Conservation (phyloP, 1,139 yeast genomes). For the Nakaseomyces nivariensis region DNA sequence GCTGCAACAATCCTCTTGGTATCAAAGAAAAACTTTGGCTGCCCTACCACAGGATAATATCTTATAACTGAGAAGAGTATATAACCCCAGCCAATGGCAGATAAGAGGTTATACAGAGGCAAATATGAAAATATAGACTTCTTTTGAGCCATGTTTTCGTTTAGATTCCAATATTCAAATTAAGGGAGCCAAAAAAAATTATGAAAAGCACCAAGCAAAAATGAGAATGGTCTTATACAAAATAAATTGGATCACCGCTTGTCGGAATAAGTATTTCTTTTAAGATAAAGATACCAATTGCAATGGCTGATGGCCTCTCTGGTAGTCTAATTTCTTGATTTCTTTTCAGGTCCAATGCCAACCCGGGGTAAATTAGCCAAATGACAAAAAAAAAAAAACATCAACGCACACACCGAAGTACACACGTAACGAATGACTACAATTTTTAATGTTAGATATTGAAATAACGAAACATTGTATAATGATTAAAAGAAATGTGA, state of each 20-base stretch:
- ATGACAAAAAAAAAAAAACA: too few species aligned
- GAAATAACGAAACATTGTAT: too few species aligned
- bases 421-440: too few species aligned
- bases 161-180: background rate
- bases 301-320: too few species aligned
- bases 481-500: too few species aligned
- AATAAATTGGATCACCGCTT: too few species aligned
- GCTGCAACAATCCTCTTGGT: conserved; percentile 51
- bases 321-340: background rate
- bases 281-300: background rate
- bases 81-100: conserved; percentile 59
- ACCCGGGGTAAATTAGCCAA: too few species aligned
- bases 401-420: too few species aligned
- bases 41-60: conserved; percentile 37
- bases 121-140: conserved; percentile 21
- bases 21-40: conserved; percentile 49
- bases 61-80: conserved; percentile 42
- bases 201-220: background rate
- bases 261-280: background rate
- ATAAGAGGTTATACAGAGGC: conserved; percentile 51
- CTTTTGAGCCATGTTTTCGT: conserved; percentile 12
- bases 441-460: too few species aligned
- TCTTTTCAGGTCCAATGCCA: too few species aligned
- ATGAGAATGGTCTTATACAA: background rate
- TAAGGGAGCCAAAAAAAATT: background rate